Conservation (phyloP, 1,284 basidiomycete species). For the Crucibulum parvulum region DNA sequence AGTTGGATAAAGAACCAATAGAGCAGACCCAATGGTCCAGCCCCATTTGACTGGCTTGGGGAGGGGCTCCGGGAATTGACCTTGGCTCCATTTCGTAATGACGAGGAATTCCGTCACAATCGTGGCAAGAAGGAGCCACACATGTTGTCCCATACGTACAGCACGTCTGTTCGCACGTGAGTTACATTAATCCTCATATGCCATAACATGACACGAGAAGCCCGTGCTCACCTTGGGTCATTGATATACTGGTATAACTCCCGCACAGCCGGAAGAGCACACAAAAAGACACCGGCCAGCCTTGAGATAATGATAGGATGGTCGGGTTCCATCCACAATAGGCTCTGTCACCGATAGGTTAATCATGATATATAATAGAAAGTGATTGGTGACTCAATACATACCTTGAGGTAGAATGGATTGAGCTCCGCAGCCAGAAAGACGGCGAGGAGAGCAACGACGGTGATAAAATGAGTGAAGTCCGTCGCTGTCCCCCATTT, state of each 20-base stretch:
- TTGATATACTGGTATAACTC: constrained; percentile 84
- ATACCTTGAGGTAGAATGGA: constrained; percentile 81
- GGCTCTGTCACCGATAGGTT: constrained; percentile 46
- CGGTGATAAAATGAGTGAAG: constrained; percentile 76
- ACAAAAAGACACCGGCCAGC: constrained; percentile 79
- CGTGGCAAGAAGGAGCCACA: constrained; percentile 84
- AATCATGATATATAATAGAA: neutral
- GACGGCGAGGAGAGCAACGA: constrained; percentile 77
- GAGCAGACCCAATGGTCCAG: constrained; percentile 60
- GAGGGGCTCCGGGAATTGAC: constrained; percentile 70
- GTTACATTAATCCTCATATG: too few relatives aligned
- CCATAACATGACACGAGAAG: constrained; percentile 1
- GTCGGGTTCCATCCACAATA: constrained; percentile 89
- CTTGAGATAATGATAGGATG: constrained; percentile 82
- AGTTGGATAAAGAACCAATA: constrained; percentile 73
- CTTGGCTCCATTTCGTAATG: constrained; percentile 80
- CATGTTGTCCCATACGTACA: constrained; percentile 86
- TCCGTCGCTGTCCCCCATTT: constrained; percentile 85
- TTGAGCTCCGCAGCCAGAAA: constrained; percentile 86
- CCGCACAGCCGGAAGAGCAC: constrained; percentile 81
- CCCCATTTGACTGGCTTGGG: constrained; percentile 69
- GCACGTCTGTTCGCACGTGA: constrained; percentile 55
- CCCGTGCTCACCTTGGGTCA: constrained; percentile 66
- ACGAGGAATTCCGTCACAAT: constrained; percentile 78
- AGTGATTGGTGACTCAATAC: neutral